Evolutionary conservation across 441 rosid species (phyloP).

Genomic region (Brassica hybrid): DNA sequence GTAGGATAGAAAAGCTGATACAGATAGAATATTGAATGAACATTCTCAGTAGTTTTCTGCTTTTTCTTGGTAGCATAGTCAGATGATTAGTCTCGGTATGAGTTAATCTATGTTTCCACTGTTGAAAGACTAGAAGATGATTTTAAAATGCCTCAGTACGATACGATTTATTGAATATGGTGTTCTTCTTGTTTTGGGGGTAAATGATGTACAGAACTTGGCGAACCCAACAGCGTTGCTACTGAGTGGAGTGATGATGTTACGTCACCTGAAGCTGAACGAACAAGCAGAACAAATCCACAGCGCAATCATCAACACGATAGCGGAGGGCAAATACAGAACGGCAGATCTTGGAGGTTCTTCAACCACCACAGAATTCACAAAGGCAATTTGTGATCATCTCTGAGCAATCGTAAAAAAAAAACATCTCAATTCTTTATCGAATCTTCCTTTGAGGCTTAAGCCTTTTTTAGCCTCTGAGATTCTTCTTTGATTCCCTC

Average conservation of each 20-base stretch:
- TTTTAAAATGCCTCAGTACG: neutral
- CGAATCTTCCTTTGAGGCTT: neutral
- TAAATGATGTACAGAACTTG: conserved; percentile 53
- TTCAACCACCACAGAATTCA: conserved; percentile 74
- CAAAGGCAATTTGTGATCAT: conserved; percentile 78
- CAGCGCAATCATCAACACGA: conserved; percentile 74
- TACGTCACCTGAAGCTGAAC: conserved; percentile 76
- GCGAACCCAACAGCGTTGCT: conserved; percentile 94
- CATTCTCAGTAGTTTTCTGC: neutral
- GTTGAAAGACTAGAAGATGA: neutral
- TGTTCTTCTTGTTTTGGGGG: conserved; percentile 12
- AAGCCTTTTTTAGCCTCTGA: neutral
- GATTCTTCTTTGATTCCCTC: conserved; percentile 20
- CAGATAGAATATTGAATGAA: neutral
- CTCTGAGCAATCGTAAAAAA: conserved; percentile 49
- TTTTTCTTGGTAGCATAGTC: neutral
- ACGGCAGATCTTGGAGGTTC: conserved; percentile 88
- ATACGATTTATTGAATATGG: too few relatives aligned
- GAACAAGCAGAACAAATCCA: conserved; percentile 83
- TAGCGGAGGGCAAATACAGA: conserved; percentile 82
- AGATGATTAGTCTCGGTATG: neutral
- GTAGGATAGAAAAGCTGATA: neutral
- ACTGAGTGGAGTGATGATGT: conserved; percentile 77
- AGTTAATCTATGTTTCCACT: neutral
- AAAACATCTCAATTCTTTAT: conserved; percentile 20